Conservation (phyloP, 129 eudicot genomes). For the Flaveria bidentis region DNA sequence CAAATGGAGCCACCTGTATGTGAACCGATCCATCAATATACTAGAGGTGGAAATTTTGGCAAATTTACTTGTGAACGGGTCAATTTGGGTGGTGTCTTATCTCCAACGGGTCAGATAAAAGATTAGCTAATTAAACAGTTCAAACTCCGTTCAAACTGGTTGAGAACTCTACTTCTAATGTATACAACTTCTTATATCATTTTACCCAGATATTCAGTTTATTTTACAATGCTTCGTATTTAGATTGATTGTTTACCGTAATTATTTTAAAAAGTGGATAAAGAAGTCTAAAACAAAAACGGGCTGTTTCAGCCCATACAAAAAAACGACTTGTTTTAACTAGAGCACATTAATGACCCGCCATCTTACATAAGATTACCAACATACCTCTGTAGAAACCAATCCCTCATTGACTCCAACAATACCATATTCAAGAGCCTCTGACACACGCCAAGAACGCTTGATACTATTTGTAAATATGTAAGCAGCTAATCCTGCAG, state of each 20-base stretch:
- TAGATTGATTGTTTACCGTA: background rate
- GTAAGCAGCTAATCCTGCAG: slow-evolving; percentile 92
- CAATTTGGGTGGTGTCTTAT: background rate
- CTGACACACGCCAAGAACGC: slow-evolving; percentile 90
- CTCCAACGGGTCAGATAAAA: background rate
- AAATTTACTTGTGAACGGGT: background rate
- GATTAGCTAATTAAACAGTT: background rate
- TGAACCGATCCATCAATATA: background rate
- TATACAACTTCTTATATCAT: background rate
- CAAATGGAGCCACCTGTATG: slow-evolving; percentile 90
- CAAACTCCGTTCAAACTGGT: background rate
- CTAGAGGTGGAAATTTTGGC: background rate
- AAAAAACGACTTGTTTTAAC: slow-evolving; percentile 4
- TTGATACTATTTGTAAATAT: slow-evolving; percentile 57
- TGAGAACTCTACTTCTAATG: background rate
- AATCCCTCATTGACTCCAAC: slow-evolving; percentile 95
- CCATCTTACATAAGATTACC: slow-evolving; percentile 10
- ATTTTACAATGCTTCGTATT: background rate
- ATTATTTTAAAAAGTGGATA: background rate
- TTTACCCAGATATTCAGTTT: background rate
- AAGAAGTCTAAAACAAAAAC: background rate
- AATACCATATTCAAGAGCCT: slow-evolving; percentile 92
- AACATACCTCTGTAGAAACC: slow-evolving; percentile 73
- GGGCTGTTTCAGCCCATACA: background rate
- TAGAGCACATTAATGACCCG: background rate